These are phyloP conservation scores for Hymenoscyphus linearis DNA, from an alignment of 2,329 filamentous ascomycete species.

Conservation along the genomic window DNA sequence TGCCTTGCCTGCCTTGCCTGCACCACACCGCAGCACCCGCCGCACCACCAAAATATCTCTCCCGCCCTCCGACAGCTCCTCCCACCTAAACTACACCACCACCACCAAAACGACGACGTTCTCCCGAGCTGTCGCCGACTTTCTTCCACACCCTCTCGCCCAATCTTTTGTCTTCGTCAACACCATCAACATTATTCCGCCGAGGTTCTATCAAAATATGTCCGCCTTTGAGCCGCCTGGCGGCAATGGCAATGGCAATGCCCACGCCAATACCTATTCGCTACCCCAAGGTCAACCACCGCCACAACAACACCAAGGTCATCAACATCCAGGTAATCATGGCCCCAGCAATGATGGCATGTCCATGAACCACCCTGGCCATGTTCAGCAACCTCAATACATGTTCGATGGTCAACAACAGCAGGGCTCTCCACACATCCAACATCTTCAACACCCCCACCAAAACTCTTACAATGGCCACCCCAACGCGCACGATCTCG, in stretches of 20 bases:
- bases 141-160: background rate
- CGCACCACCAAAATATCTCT: background rate
- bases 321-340: background rate
- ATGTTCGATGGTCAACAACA: slow-evolving; percentile 2
- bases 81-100: background rate
- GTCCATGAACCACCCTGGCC: slow-evolving; percentile 3
- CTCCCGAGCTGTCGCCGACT: slow-evolving; percentile 23
- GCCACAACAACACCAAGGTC: background rate
- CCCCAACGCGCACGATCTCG: slow-evolving; percentile 15
- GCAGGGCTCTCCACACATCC: background rate
- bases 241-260: slow-evolving; percentile 7
- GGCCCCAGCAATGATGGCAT: background rate
- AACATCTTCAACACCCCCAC: slow-evolving; percentile 8
- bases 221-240: slow-evolving; percentile 16
- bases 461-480: slow-evolving; percentile 17
- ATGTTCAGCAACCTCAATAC: background rate
- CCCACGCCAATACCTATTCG: background rate
- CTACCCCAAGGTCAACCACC: background rate
- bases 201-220: slow-evolving; percentile 6
- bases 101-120: slow-evolving; percentile 1
- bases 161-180: background rate
- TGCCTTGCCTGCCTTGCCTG: too few species aligned
- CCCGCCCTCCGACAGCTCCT: background rate
- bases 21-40: too few species aligned
- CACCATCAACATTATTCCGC: background rate